Percentiles rank a stretch among this genome's conserved stretches.
Evolutionary conservation across 2,329 filamentous ascomycete species (phyloP).

Genomic region (Aureobasidium sp.): DNA sequence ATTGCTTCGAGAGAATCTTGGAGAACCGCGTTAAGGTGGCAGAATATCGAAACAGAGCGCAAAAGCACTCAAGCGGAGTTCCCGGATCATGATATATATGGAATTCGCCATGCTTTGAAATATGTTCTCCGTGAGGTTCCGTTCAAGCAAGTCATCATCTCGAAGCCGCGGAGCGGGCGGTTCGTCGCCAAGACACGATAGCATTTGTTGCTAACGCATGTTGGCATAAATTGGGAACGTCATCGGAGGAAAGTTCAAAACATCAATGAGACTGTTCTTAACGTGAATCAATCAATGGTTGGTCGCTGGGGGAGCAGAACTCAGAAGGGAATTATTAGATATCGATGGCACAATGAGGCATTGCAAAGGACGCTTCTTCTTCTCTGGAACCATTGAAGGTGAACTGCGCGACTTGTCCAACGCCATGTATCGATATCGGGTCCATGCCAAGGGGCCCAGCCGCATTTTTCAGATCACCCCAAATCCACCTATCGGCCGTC

Average conservation of each 20-base stretch:
- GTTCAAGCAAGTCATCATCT: background rate
- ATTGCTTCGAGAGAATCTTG: background rate
- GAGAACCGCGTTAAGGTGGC: background rate
- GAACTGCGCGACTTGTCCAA: background rate
- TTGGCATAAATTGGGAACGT: too few species aligned
- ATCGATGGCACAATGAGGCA: background rate
- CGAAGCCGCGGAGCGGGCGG: too few species aligned
- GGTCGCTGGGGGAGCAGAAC: too few species aligned
- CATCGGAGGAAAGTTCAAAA: too few species aligned
- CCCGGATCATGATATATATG: background rate
- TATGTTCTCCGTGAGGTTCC: background rate
- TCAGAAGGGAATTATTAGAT: background rate
- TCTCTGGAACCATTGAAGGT: background rate
- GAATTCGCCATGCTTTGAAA: background rate
- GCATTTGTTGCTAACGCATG: background rate
- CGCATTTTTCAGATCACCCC: background rate
- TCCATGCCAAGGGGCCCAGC: background rate
- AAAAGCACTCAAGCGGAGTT: background rate
- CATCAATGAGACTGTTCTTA: too few species aligned
- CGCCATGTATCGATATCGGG: background rate
- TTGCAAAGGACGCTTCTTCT: background rate
- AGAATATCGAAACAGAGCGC: background rate
- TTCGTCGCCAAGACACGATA: background rate
- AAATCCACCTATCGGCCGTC: background rate
- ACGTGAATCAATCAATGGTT: too few species aligned